Evolutionary conservation across 495 filamentous ascomycete genomes (phyloP), one percentile per base, ranked within the genome.

Genomic region (Penicillium coffeae): DNA sequence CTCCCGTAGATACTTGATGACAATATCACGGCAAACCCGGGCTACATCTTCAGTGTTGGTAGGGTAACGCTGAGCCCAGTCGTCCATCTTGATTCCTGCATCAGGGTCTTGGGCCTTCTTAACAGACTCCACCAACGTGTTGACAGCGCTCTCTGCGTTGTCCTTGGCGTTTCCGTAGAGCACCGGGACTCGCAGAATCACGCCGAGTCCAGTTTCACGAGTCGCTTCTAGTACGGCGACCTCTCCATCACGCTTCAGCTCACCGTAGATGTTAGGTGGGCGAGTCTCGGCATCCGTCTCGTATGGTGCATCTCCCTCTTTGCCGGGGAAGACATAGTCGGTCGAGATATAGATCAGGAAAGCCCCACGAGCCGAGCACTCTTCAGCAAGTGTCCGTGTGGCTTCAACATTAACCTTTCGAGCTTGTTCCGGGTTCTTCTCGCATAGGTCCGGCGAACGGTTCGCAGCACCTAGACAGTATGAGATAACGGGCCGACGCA

Each of bases 331-430:
- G 36, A 96, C 89, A 64, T 96, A 96, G 71, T 96, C 91, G 34
- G 91, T 95, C 0, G 88, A 93, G 62, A 96, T 95, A 74, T 95
- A 95, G 62, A 96, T 81, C 22, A 95, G 75, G 41, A 95, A 62
- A 51, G 84, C 81, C n/a, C 65, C 66, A 9, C 81, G 79, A 13
- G 69, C 55, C 14, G 81, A 76, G 56, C 87, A 85, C 25, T 82
- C 72, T 21, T 77, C 66, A 15, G 90, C 89, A 15, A 96, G 80
- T 16, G 60, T 56, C 22, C 74, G 71, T 13, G 87, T 81, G 8
- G 89, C 85, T 3, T 82, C 77, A 20, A 92, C 80, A 61, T 96
- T 96, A 52, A 95, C 69, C 27, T 71, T 77, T 47, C 82, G 80
- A 0, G 88, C 87, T 50, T 83, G 84, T 34, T 83, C 80, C 18